Conservation (phyloP, 2,329 filamentous ascomycete genomes). For the Hypoxylon sp. region DNA sequence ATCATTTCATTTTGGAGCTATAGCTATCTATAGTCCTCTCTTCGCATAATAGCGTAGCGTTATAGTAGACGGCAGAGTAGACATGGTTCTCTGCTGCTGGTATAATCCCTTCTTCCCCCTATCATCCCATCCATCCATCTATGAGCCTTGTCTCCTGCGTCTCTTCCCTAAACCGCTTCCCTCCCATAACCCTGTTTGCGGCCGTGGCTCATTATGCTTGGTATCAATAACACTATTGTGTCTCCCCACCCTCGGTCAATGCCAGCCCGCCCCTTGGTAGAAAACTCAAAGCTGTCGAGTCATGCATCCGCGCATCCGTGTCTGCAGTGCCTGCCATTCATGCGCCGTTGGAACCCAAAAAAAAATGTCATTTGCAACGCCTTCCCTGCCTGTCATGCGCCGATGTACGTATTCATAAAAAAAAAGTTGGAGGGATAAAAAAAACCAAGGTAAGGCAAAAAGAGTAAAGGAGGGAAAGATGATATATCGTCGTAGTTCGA, state of each 20-base stretch:
- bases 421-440: no score
- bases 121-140: neutral
- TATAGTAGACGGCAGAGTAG: no score
- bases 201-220: conserved; percentile 29
- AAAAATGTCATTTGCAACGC: conserved; percentile 21
- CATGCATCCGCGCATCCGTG: conserved; percentile 16
- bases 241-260: conserved; percentile 2
- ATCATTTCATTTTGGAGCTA: conserved; percentile 28
- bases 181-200: conserved; percentile 3
- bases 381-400: conserved; percentile 8
- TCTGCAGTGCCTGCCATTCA: conserved; percentile 17
- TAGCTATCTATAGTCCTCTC: no score
- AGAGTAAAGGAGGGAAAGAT: no score
- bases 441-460: no score
- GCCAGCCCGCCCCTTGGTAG: neutral
- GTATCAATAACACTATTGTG: conserved; percentile 28
- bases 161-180: neutral
- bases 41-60: conserved; percentile 13
- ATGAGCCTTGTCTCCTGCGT: no score
- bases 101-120: conserved; percentile 9
- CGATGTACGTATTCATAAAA: conserved; percentile 9
- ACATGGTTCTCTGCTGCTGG: no score
- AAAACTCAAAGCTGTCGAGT: conserved; percentile 25
- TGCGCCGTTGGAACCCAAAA: conserved; percentile 28
- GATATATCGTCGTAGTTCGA: neutral